These are phyloP conservation scores for Eucalyptus cloeziana DNA, from an alignment of 345 rosid genomes.

Conservation along the genomic window DNA sequence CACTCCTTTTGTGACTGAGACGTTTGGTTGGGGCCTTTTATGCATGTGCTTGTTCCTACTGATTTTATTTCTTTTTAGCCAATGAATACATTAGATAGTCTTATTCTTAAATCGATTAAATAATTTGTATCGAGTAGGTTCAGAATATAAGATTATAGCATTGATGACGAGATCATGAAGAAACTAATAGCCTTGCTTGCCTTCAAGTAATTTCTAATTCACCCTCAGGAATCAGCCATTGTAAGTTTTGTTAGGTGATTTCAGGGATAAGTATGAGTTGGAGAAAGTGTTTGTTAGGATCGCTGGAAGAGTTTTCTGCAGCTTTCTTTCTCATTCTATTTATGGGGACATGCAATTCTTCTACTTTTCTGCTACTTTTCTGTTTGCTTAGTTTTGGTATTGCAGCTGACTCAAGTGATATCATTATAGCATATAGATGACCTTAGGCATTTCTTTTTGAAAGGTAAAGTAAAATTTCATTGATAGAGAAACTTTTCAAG, in stretches of 20 bases:
- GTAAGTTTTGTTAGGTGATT: neutral
- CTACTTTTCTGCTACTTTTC: neutral
- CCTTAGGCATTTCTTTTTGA: neutral
- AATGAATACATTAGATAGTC: neutral
- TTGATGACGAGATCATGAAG: neutral
- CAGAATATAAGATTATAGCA: neutral
- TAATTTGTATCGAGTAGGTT: neutral
- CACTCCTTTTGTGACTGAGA: neutral
- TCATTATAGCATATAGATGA: neutral
- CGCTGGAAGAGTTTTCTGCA: neutral
- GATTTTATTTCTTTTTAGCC: neutral
- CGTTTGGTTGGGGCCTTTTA: neutral
- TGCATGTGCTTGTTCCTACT: neutral
- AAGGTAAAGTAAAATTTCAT: neutral
- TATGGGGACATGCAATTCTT: neutral
- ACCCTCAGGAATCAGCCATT: neutral
- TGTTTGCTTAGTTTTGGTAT: neutral
- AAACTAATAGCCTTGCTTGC: neutral
- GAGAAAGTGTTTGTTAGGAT: neutral
- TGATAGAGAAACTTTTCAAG: neutral
- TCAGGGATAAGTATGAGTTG: neutral
- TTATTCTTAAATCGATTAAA: neutral
- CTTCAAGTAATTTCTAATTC: neutral
- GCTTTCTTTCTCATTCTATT: neutral
- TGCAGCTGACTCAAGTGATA: neutral